These are phyloP conservation scores for Penicillium goetzii DNA, from an alignment of 495 filamentous ascomycete genomes.

Conservation along the genomic window DNA sequence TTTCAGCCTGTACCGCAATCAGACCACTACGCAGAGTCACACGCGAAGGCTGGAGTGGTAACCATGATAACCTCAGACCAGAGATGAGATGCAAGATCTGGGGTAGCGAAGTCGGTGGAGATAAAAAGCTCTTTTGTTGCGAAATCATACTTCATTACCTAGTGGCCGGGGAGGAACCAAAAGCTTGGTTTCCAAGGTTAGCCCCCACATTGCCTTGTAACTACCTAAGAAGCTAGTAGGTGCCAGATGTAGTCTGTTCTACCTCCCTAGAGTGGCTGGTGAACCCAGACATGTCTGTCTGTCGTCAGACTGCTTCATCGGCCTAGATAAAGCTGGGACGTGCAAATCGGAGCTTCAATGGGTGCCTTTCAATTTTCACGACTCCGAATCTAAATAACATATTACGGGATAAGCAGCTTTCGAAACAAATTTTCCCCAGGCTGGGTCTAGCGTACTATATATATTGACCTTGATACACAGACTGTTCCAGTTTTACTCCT, in stretches of 20 bases:
- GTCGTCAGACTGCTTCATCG: neutral
- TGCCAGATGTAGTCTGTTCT: neutral
- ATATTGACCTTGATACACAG: neutral
- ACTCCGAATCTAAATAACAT: too few relatives aligned
- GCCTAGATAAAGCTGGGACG: neutral
- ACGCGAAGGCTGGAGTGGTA: neutral
- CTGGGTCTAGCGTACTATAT: neutral
- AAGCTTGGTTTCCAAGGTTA: neutral
- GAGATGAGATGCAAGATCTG: neutral
- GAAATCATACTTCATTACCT: neutral
- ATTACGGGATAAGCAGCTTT: too few relatives aligned
- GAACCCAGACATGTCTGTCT: neutral
- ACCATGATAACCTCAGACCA: neutral
- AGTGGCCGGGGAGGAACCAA: neutral
- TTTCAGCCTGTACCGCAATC: neutral
- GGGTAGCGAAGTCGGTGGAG: neutral
- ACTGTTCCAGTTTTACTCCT: neutral
- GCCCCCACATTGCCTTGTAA: neutral
- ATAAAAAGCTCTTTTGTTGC: neutral
- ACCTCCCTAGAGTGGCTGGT: neutral
- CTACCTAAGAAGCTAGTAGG: neutral
- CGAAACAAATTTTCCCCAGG: neutral
- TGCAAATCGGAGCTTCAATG: neutral
- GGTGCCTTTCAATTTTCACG: too few relatives aligned
- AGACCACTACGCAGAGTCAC: neutral